Percentiles rank a stretch among this genome's conserved stretches.
These are phyloP conservation scores for Rhodotorula diobovata DNA, from an alignment of 768 basidiomycete genomes.

Conservation along the genomic window DNA sequence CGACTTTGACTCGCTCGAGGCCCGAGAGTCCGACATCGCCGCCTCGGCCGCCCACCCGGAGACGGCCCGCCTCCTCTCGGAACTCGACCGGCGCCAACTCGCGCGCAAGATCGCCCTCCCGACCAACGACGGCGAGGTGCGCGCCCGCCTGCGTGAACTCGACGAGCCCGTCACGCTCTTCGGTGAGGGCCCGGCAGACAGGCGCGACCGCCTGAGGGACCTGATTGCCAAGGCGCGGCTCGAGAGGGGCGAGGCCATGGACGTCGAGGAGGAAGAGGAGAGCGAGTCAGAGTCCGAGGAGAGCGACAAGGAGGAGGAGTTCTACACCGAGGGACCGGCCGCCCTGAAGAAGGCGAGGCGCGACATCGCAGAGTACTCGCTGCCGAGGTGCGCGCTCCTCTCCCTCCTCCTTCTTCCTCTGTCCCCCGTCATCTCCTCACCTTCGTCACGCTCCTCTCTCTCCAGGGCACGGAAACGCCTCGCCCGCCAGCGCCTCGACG, in stretches of 20 bases:
- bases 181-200: slow-evolving; percentile 69
- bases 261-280: slow-evolving; percentile 55
- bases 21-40: slow-evolving; percentile 17
- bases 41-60: slow-evolving; percentile 38
- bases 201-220: slow-evolving; percentile 90
- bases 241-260: slow-evolving; percentile 55
- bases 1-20: slow-evolving; percentile 41
- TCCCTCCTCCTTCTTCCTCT: slow-evolving; percentile 54
- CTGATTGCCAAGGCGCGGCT: slow-evolving; percentile 79
- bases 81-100: slow-evolving; percentile 96
- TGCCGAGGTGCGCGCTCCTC: slow-evolving; percentile 69
- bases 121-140: slow-evolving; percentile 91
- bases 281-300: slow-evolving; percentile 19
- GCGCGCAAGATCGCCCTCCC: slow-evolving; percentile 89
- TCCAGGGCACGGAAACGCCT: slow-evolving; percentile 91
- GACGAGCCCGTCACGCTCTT: slow-evolving; percentile 97
- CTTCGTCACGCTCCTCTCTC: slow-evolving; percentile 46
- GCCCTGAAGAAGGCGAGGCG: slow-evolving; percentile 80
- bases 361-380: slow-evolving; percentile 84
- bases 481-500: slow-evolving; percentile 86
- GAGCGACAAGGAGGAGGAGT: slow-evolving; percentile 72
- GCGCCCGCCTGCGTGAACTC: slow-evolving; percentile 79
- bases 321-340: slow-evolving; percentile 85
- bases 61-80: slow-evolving; percentile 67
- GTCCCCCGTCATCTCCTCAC: slow-evolving; percentile 55